Base-by-base conservation (phyloP, 2,329 filamentous ascomycete species). In the Juglanconis sp. region DNA sequence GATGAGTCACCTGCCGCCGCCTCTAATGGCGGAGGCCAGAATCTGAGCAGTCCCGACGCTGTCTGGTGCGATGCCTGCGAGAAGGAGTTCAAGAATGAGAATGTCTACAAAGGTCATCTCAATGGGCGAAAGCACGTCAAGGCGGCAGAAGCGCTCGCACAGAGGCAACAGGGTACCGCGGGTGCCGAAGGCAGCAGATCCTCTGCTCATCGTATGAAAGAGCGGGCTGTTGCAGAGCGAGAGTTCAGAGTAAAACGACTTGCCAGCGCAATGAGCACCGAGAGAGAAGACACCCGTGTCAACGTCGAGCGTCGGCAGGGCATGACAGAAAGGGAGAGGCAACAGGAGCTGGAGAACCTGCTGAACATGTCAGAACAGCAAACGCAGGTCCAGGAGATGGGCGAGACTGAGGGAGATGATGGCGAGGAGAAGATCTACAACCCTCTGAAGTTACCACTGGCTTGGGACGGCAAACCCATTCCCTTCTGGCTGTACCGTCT, bases 401-500 rank as follows among this genome's bases (percentile, higher is more conserved):
- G 84, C 0, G 87, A 88, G 1, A 86, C 86, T 10, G 89, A 92
- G 0, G 90, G 89, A 1, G 86, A 87, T 3, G 87, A 92, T 13
- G 90, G 87, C 44, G 91, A 94, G 48, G 92, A 96, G 65, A 93
- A 88, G 71, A 90, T 98, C 62, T 97, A 98, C 81, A 99, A 99
- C 73, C 95, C 95, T 0, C 83, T 99, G 66, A 99, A 99, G 72
- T 82, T 99, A 2, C 95, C 95, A 0, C 82, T 99, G 7, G 94
- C 92, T 2, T 99, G 96, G 96, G 95, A 99, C 67, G 95, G 96
- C 68, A 99, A 99, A 72, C 95, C 96, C 0, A 99, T 99, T 68
- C 95, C 96, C 0, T 99, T 95, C 79, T 99, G 95, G 95, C 83
- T 99, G 15, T 99, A 98, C 81, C 95, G 97, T 68, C 82, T 99